Percentiles rank a stretch among this genome's conserved stretches.
Conservation (phyloP, 192 early-diverging fungal genomes). For the Jimgerdemannia flammicorona region DNA sequence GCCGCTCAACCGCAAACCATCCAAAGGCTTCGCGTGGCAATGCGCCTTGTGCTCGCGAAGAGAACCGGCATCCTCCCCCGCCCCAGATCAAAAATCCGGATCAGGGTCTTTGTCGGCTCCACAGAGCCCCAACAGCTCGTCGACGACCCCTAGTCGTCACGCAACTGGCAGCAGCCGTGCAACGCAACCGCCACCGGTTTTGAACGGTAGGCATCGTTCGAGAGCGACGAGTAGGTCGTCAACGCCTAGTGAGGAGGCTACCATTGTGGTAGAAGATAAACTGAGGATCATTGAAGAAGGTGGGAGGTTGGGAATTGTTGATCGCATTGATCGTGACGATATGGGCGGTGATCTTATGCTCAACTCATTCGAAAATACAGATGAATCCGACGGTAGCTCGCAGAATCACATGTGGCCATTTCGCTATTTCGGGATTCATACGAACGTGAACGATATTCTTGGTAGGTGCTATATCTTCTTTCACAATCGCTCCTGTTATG, state of each 20-base stretch:
- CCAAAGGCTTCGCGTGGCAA: conserved; percentile 87
- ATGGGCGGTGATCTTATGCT: background rate
- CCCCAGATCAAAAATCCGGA: background rate
- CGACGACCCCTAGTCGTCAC: too few relatives aligned
- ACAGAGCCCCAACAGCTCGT: background rate
- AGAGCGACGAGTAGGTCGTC: conserved; percentile 16
- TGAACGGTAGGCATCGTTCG: conserved; percentile 1
- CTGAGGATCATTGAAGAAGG: background rate
- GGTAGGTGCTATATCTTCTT: conserved; percentile 29
- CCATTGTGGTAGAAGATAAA: background rate
- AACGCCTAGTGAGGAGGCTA: conserved; percentile 22
- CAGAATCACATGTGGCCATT: conserved; percentile 81
- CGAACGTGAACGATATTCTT: conserved; percentile 65
- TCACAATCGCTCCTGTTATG: background rate
- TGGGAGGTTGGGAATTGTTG: conserved; percentile 1
- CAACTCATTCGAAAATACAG: background rate
- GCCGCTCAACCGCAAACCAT: conserved; percentile 68
- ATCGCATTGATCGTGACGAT: conserved; percentile 9
- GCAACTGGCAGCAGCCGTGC: background rate
- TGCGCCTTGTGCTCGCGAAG: conserved; percentile 64
- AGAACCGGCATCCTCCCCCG: conserved; percentile 19
- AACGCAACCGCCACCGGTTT: background rate
- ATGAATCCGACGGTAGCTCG: background rate
- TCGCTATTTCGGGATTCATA: conserved; percentile 84
- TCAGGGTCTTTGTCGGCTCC: conserved; percentile 10